Evolutionary conservation across 495 filamentous ascomycete genomes (phyloP).

Genomic region (Talaromyces ruber): DNA sequence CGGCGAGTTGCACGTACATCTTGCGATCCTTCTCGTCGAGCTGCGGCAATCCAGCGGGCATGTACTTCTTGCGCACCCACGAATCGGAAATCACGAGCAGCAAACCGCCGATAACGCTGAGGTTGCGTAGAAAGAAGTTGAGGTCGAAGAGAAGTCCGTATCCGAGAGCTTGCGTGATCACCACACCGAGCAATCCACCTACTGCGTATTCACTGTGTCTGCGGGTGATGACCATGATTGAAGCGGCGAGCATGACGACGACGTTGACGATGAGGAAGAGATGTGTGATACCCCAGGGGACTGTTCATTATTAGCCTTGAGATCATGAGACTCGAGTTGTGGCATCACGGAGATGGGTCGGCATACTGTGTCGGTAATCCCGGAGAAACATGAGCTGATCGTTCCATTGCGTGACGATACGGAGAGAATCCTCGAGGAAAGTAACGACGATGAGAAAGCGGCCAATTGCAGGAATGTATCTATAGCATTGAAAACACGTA

Average conservation of each 20-base stretch:
- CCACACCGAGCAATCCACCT: constrained; percentile 77
- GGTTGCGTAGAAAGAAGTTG: constrained; percentile 98
- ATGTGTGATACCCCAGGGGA: constrained; percentile 85
- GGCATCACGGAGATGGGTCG: background rate
- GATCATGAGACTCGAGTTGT: background rate
- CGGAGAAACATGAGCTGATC: constrained; percentile 91
- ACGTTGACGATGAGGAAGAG: constrained; percentile 89
- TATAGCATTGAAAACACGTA: constrained; percentile 35
- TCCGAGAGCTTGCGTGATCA: constrained; percentile 91
- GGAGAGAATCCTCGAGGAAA: constrained; percentile 91
- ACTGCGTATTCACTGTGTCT: constrained; percentile 91
- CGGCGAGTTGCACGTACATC: constrained; percentile 99
- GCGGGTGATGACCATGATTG: constrained; percentile 77
- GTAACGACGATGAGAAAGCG: constrained; percentile 97
- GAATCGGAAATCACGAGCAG: constrained; percentile 97
- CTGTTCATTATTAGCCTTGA: constrained; percentile 34
- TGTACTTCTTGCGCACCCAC: constrained; percentile 96
- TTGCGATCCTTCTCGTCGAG: constrained; percentile 98
- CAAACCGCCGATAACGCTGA: constrained; percentile 92
- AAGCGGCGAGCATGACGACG: constrained; percentile 77
- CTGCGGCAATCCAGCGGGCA: constrained; percentile 86
- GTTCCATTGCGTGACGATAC: constrained; percentile 96
- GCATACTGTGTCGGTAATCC: constrained; percentile 86
- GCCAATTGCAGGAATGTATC: constrained; percentile 89
- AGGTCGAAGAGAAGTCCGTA: constrained; percentile 98